Evolutionary conservation across 2,329 filamentous ascomycete species (phyloP).

Genomic region (Ceratocystis variospora): DNA sequence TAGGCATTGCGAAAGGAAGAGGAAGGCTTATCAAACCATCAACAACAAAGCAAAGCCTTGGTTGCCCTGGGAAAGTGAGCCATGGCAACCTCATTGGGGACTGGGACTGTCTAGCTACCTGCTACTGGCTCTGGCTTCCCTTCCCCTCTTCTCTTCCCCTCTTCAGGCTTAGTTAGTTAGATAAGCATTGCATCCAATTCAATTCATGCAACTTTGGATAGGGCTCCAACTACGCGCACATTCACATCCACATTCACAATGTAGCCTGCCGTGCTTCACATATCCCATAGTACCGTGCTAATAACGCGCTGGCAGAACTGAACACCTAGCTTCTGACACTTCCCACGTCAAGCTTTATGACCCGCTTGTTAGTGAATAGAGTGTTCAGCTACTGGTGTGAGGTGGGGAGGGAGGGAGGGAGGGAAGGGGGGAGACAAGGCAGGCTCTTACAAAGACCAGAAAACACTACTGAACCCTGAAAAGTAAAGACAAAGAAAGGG

Average conservation of each 20-base stretch:
- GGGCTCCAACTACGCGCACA: not conserved
- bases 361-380: not conserved
- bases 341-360: not conserved
- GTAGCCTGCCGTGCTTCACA: not conserved
- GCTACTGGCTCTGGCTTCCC: not conserved
- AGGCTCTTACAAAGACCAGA: not conserved
- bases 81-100: not conserved
- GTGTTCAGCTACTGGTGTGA: not conserved
- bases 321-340: not conserved
- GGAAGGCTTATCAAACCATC: not conserved
- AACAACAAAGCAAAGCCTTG: not conserved
- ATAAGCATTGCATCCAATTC: too few relatives aligned
- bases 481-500: not conserved
- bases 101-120: not conserved
- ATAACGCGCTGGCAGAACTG: not conserved
- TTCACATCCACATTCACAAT: not conserved
- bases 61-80: conserved; percentile 2
- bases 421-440: not conserved
- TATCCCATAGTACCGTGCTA: too few relatives aligned
- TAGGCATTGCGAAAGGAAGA: too few relatives aligned
- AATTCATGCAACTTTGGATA: too few relatives aligned
- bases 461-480: not conserved
- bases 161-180: not conserved
- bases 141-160: not conserved
- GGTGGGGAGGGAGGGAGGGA: too few relatives aligned